Base-by-base conservation (phyloP, 306 rosid genomes). In the Prunus campanulata region DNA sequence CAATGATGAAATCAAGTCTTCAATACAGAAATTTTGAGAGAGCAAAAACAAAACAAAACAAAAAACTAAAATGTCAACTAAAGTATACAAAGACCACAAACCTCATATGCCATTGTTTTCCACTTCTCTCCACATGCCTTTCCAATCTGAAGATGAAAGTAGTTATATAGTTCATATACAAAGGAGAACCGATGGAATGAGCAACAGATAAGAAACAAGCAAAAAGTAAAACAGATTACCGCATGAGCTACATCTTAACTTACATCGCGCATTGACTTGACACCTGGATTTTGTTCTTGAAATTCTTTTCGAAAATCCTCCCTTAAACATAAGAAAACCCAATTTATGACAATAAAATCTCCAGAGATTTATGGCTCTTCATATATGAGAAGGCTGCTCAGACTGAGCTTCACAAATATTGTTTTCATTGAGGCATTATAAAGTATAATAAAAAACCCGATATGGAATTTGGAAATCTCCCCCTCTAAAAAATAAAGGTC, bases 61-160 rank as follows among this genome's bases (percentile, higher is more conserved):
- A n/a, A 68, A 32, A 60, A 2, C 18, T 47, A 42, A 73, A 56
- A 30, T 44, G 66, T 69, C 76, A 80, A 74, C 75, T 29, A 16
- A 60, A 63, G 39, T 19, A 82, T 70, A 30, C 35, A 85, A 39
- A 73, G 68, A 75, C 74, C 55, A 76, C 78, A 11, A 74, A 95
- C 98, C 93, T 95, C 98, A 83, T 83, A 95, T 29, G 91, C 80
- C 97, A 95, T 89, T 80, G 92, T 95, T 85, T 92, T 95, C 98
- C 98, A 95, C 85, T 92, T 92, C 83, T 86, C 97, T 80, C 98
- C 97, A 63, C 98, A 88, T 8, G 97, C 97, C 89, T 89, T 95
- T 84, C 98, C 97, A 71, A 95, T 70, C 98, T 95, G 89, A 83
- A 81, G 59, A 72, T 74, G 15, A 42, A 83, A 88, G 70, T 8